Percentiles rank a stretch among this genome's conserved stretches.
Conservation (phyloP, 306 rosid genomes). For the Lotus japonicus region DNA sequence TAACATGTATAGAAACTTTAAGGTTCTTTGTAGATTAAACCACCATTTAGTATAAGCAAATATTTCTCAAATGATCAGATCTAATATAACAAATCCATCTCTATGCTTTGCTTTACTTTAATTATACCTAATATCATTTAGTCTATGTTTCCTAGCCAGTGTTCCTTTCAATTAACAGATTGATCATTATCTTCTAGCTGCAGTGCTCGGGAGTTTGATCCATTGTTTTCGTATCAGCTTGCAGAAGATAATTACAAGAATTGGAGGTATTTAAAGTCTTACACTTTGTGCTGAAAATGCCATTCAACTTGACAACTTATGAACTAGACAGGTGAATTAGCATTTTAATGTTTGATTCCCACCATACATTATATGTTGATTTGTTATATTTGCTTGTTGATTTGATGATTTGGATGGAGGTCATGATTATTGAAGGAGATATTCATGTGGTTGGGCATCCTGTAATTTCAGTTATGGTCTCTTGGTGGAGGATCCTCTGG, state of each 20-base stretch:
- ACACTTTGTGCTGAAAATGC: background rate
- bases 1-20: background rate
- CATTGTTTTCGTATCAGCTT: background rate
- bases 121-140: background rate
- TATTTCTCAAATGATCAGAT: background rate
- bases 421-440: no score
- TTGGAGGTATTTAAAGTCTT: no score
- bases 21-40: conserved; percentile 4
- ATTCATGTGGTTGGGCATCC: no score
- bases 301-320: background rate
- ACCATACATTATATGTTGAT: background rate
- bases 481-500: background rate
- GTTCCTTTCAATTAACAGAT: conserved; percentile 10
- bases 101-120: conserved; percentile 3
- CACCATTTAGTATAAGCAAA: background rate
- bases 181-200: conserved; percentile 16
- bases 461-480: background rate
- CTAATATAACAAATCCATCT: background rate
- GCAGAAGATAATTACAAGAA: background rate
- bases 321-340: background rate
- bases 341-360: background rate
- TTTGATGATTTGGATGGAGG: no score
- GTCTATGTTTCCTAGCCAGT: background rate
- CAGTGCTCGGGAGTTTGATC: conserved; percentile 6
- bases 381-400: background rate